Percentiles rank a stretch among this genome's conserved stretches.
These are phyloP conservation scores for Mucor circinelloides DNA, from an alignment of 371 early-diverging fungal species.

Conservation along the genomic window DNA sequence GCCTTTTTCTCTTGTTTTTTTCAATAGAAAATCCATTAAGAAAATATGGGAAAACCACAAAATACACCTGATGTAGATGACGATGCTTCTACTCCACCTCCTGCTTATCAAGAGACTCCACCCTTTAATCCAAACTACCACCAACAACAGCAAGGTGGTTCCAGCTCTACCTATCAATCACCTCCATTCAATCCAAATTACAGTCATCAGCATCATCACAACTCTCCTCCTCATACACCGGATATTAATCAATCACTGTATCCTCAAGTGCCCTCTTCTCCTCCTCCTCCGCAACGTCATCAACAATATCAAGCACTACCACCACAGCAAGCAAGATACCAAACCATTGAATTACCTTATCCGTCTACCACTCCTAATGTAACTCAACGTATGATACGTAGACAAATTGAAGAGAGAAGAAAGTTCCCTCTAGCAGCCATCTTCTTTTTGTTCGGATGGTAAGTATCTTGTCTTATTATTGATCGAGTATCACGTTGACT, in stretches of 20 bases:
- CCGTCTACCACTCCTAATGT: not conserved
- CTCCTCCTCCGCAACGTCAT: not conserved
- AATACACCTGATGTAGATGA: slow-evolving; percentile 19
- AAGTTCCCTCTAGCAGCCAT: slow-evolving; percentile 26
- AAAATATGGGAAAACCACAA: not conserved
- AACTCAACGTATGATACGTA: not conserved
- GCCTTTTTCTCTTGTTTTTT: not conserved
- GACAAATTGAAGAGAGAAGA: not conserved
- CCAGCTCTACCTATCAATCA: not conserved
- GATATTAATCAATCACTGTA: slow-evolving; percentile 1
- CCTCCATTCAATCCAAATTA: slow-evolving; percentile 9
- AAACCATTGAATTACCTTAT: slow-evolving; percentile 23
- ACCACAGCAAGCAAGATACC: slow-evolving; percentile 8
- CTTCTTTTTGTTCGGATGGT: slow-evolving; percentile 33
- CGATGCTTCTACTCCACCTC: slow-evolving; percentile 10
- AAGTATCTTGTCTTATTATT: not conserved
- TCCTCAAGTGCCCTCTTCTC: slow-evolving; percentile 13
- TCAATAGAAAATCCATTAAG: not conserved
- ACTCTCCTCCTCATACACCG: slow-evolving; percentile 4
- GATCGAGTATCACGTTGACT: not conserved
- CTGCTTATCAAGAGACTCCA: slow-evolving; percentile 19
- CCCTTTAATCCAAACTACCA: slow-evolving; percentile 6
- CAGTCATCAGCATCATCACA: not conserved
- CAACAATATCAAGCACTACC: not conserved
- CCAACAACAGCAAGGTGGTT: not conserved